These are phyloP conservation scores for Trametes cubensis DNA, from an alignment of 768 basidiomycete species.

Conservation along the genomic window DNA sequence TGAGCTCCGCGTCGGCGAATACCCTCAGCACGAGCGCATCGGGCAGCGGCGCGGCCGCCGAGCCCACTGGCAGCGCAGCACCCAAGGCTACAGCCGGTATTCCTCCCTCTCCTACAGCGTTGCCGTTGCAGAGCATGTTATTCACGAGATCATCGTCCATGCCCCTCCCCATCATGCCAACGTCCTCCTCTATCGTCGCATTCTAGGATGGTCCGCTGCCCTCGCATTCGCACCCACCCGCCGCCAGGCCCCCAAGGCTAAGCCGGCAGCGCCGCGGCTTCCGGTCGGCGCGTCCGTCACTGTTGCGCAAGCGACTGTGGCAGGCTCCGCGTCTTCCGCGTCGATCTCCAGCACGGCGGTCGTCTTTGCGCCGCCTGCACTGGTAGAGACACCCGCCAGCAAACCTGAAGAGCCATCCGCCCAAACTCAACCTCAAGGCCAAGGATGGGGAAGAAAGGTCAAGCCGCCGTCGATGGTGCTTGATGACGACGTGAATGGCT, in stretches of 20 bases:
- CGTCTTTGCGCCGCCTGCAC: conserved; percentile 68
- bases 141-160: conserved; percentile 42
- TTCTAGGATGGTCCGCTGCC: conserved; percentile 84
- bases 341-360: conserved; percentile 60
- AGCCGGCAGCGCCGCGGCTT: conserved; percentile 52
- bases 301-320: conserved; percentile 24
- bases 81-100: conserved; percentile 60
- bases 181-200: conserved; percentile 26
- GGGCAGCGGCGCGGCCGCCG: conserved; percentile 22
- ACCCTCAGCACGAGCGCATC: conserved; percentile 19
- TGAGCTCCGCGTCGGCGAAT: background rate
- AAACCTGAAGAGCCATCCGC: conserved; percentile 36
- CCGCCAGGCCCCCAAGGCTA: conserved; percentile 60
- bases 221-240: conserved; percentile 88
- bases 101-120: conserved; percentile 49
- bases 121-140: conserved; percentile 54
- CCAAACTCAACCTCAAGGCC: conserved; percentile 44
- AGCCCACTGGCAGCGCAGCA: conserved; percentile 38
- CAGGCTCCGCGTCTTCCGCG: conserved; percentile 26
- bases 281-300: conserved; percentile 67
- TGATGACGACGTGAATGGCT: conserved; percentile 88
- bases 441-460: conserved; percentile 86
- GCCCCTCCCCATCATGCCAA: conserved; percentile 21
- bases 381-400: conserved; percentile 42
- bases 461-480: conserved; percentile 90